These are phyloP conservation scores for Eucalyptus decipiens DNA, from an alignment of 345 rosid genomes.

Conservation along the genomic window DNA sequence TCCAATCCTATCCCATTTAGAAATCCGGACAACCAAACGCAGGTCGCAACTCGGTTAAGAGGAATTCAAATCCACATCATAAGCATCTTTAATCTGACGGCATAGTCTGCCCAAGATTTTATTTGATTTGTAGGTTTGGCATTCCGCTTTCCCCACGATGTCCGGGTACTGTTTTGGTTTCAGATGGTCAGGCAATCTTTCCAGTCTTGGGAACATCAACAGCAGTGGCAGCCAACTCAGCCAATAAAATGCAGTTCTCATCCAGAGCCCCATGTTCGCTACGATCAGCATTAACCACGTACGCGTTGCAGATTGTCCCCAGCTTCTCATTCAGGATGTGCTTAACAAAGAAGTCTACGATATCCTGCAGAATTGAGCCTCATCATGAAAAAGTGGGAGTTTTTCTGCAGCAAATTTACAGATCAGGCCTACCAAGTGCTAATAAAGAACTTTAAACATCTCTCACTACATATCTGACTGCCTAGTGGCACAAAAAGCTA, in stretches of 20 bases:
- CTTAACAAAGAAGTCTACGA: constrained; percentile 57
- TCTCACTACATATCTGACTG: background rate
- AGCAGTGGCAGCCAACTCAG: constrained; percentile 79
- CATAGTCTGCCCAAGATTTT: constrained; percentile 81
- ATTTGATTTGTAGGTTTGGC: constrained; percentile 54
- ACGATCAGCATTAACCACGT: constrained; percentile 75
- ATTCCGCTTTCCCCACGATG: constrained; percentile 70
- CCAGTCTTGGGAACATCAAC: constrained; percentile 95
- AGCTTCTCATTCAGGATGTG: constrained; percentile 67
- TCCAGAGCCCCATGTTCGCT: constrained; percentile 67
- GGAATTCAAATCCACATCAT: constrained; percentile 29
- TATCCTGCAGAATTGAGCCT: constrained; percentile 33
- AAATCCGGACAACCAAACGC: too few relatives aligned
- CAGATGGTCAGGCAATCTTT: constrained; percentile 44
- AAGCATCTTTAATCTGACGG: constrained; percentile 45
- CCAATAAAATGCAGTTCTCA: constrained; percentile 51
- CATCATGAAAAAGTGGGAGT: background rate
- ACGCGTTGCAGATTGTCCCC: constrained; percentile 76
- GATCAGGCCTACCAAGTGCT: background rate
- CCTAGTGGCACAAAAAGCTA: background rate
- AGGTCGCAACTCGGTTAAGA: constrained; percentile 11
- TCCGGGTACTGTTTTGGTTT: constrained; percentile 82
- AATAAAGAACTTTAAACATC: background rate
- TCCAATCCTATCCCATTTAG: too few relatives aligned
- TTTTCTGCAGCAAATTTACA: background rate